phyloP scores from a whole-genome alignment of 805 yeast genomes.

The Zygosaccharomyces pseudorouxii region DNA sequence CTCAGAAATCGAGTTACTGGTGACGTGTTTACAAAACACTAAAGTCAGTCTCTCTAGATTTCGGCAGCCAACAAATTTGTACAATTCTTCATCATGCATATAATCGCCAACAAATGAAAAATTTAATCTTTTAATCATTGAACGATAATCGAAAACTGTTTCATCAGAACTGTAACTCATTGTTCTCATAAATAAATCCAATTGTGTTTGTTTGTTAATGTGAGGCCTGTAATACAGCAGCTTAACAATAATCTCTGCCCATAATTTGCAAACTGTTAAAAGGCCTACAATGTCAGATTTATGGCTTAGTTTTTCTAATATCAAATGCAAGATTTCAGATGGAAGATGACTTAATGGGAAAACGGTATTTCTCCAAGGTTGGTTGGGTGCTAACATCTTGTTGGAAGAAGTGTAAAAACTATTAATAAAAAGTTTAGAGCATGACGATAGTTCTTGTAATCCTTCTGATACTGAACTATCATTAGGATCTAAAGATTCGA shows the following conservation, averaged over 20 bases:
- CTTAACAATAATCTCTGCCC: constrained; percentile 75
- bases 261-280: constrained; percentile 70
- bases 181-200: constrained; percentile 39
- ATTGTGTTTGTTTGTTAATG: constrained; percentile 52
- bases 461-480: constrained; percentile 19
- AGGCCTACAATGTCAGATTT: constrained; percentile 56
- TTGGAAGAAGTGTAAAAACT: constrained; percentile 8
- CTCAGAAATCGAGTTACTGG: constrained; percentile 55
- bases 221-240: constrained; percentile 85
- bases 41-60: constrained; percentile 82
- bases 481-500: constrained; percentile 23
- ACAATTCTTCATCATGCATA: constrained; percentile 60
- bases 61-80: constrained; percentile 59
- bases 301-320: constrained; percentile 59
- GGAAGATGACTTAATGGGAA: constrained; percentile 40
- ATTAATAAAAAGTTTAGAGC: constrained; percentile 15
- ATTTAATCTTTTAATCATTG: constrained; percentile 72
- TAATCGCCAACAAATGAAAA: constrained; percentile 65
- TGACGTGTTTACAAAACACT: constrained; percentile 67
- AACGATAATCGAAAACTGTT: constrained; percentile 63
- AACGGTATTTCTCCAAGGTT: background rate
- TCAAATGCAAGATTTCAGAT: constrained; percentile 55
- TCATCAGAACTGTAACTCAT: constrained; percentile 27
- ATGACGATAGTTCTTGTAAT: constrained; percentile 20
- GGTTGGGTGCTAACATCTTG: background rate